Conservation (phyloP, 2,329 filamentous ascomycete genomes). For the Byssoonygena ceratinophila region DNA sequence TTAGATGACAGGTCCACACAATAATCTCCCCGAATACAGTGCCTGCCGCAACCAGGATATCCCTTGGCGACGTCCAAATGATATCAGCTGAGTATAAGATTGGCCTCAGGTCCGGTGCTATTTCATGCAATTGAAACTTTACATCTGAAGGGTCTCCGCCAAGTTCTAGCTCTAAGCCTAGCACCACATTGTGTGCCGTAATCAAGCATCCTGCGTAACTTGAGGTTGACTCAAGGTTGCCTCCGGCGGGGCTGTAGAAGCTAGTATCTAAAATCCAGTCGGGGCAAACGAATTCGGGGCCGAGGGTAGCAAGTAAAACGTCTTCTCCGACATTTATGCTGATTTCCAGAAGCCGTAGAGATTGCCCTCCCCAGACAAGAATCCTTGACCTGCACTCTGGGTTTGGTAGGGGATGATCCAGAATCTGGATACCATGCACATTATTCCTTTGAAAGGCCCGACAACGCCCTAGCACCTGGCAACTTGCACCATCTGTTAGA, state of each 20-base stretch:
- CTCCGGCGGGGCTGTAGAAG: constrained; percentile 35
- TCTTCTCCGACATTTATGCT: constrained; percentile 19
- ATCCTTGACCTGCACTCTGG: constrained; percentile 18
- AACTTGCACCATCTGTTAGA: constrained; percentile 27
- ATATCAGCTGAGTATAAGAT: constrained; percentile 80
- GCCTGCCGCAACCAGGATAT: constrained; percentile 69
- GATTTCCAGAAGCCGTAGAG: constrained; percentile 35
- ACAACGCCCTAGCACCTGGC: constrained; percentile 23
- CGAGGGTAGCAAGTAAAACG: constrained; percentile 23
- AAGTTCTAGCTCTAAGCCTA: constrained; percentile 38
- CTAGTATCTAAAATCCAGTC: constrained; percentile 71
- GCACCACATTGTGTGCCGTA: constrained; percentile 78
- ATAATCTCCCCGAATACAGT: constrained; percentile 93
- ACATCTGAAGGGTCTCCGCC: constrained; percentile 17
- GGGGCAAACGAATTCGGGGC: constrained; percentile 41
- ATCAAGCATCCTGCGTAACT: constrained; percentile 49
- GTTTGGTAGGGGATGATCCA: constrained; percentile 17
- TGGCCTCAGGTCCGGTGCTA: constrained; percentile 53
- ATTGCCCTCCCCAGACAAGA: constrained; percentile 61
- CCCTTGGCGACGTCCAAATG: constrained; percentile 47
- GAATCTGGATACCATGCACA: constrained; percentile 30
- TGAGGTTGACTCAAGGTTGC: constrained; percentile 20
- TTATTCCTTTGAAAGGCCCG: constrained; percentile 30
- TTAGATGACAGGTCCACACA: constrained; percentile 62
- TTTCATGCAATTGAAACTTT: constrained; percentile 26